phyloP scores from a whole-genome alignment of 2,329 filamentous ascomycete genomes.

The Diaporthe caulivora region DNA sequence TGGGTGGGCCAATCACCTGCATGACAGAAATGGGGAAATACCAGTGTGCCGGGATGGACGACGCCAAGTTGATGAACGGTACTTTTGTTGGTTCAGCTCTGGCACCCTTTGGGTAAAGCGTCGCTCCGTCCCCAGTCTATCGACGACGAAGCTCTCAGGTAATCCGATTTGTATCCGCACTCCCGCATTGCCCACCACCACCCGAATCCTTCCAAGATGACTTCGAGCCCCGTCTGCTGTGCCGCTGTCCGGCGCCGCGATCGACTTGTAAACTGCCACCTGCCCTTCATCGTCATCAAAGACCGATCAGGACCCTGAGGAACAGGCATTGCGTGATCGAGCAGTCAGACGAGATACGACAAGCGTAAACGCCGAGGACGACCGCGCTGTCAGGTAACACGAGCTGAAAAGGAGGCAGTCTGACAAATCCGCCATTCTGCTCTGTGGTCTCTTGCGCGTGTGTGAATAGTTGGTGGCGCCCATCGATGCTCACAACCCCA shows the following conservation, averaged over 20 bases:
- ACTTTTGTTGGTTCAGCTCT: conserved; percentile 23
- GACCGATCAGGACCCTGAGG: conserved; percentile 2
- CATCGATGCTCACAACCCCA: neutral
- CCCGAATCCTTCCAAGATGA: conserved; percentile 4
- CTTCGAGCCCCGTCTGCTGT: conserved; percentile 12
- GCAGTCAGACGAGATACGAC: neutral
- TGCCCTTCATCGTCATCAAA: neutral
- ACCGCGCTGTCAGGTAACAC: conserved; percentile 17
- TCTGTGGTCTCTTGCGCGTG: neutral
- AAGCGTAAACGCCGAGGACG: neutral
- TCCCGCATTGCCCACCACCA: neutral
- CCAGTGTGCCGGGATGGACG: conserved; percentile 4
- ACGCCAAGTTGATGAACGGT: conserved; percentile 14
- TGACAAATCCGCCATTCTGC: conserved; percentile 5
- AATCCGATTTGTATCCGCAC: neutral
- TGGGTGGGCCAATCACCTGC: conserved; percentile 12
- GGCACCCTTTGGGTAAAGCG: conserved; percentile 8
- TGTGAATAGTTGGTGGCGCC: neutral
- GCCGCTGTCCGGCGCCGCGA: conserved; percentile 16
- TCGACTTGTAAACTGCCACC: neutral
- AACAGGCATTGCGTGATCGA: neutral
- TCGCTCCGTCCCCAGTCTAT: neutral
- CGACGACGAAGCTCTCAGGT: neutral
- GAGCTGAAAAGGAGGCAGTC: conserved; percentile 23
- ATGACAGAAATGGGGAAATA: neutral